A percentile compares a stretch with the other conserved stretches of the same genome.
Conservation (phyloP, 441 rosid species). For the Iberis amara region DNA sequence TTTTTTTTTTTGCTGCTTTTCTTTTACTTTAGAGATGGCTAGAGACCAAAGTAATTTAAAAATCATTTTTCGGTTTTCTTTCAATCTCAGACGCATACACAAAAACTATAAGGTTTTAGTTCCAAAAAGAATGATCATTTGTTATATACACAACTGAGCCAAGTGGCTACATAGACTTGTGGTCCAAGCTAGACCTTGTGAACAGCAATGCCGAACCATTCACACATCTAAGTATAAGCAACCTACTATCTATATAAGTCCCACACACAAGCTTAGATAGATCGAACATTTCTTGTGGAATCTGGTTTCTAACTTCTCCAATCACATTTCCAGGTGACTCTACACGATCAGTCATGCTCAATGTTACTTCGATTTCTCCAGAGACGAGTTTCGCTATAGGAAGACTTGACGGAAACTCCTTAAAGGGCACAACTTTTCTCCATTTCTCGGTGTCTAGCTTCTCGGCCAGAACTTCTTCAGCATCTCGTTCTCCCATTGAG, state of each 20-base stretch:
- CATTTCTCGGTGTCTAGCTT: conserved; percentile 58
- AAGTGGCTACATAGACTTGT: conserved; percentile 17
- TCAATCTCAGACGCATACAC: no score
- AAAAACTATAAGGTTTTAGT: no score
- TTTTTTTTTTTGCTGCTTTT: no score
- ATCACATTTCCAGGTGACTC: conserved; percentile 45
- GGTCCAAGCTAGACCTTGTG: conserved; percentile 24
- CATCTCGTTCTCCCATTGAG: conserved; percentile 41
- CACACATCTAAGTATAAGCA: conserved; percentile 68
- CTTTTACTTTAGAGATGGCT: no score
- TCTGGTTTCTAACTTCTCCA: conserved; percentile 61
- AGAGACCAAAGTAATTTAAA: no score
- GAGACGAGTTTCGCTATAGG: conserved; percentile 69
- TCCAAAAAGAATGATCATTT: no score
- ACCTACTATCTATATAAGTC: conserved; percentile 67
- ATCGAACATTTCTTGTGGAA: conserved; percentile 89
- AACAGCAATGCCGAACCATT: conserved; percentile 71
- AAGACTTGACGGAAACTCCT: conserved; percentile 82
- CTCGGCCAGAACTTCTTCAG: conserved; percentile 43
- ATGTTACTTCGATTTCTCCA: conserved; percentile 48
- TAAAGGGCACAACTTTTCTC: conserved; percentile 68
- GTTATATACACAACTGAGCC: no score
- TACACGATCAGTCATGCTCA: conserved; percentile 42
- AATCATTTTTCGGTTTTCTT: no score
- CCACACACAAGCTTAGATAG: conserved; percentile 73